A percentile compares a stretch with the other conserved stretches of the same genome.
Evolutionary conservation across 1,139 yeast species (phyloP).

Genomic region (Debaryomyces sp.): DNA sequence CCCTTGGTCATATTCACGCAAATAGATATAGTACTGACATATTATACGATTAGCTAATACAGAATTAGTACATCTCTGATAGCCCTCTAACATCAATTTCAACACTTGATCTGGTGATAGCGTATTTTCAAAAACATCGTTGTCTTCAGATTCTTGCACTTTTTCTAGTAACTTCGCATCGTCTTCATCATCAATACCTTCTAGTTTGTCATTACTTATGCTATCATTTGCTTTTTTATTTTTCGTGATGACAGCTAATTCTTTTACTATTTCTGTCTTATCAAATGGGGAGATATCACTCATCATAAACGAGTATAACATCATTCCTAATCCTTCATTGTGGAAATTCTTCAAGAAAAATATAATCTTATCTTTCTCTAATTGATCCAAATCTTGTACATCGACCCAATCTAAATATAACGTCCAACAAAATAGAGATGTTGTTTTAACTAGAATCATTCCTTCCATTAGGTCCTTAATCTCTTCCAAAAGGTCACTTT

Average conservation of each 20-base stretch:
- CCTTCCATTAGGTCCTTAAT: slow-evolving; percentile 66
- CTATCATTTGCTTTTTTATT: slow-evolving; percentile 20
- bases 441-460: slow-evolving; percentile 68
- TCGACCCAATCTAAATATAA: slow-evolving; percentile 79
- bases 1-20: slow-evolving; percentile 67
- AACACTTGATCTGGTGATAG: slow-evolving; percentile 57
- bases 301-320: slow-evolving; percentile 58
- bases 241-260: slow-evolving; percentile 11
- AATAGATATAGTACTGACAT: slow-evolving; percentile 59
- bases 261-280: slow-evolving; percentile 23
- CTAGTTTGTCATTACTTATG: slow-evolving; percentile 17
- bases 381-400: slow-evolving; percentile 45
- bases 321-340: slow-evolving; percentile 62
- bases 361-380: slow-evolving; percentile 51
- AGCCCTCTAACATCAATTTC: slow-evolving; percentile 57
- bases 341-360: slow-evolving; percentile 61
- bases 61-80: slow-evolving; percentile 47
- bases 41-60: slow-evolving; percentile 67
- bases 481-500: slow-evolving; percentile 33
- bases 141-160: slow-evolving; percentile 17
- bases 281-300: slow-evolving; percentile 72
- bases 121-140: slow-evolving; percentile 14
- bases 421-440: slow-evolving; percentile 71
- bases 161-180: slow-evolving; percentile 17
- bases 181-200: slow-evolving; percentile 21